Percentiles rank a stretch among this genome's conserved stretches.
Evolutionary conservation across 2,329 filamentous ascomycete species (phyloP).

Genomic region (Trichoderma harzianum): DNA sequence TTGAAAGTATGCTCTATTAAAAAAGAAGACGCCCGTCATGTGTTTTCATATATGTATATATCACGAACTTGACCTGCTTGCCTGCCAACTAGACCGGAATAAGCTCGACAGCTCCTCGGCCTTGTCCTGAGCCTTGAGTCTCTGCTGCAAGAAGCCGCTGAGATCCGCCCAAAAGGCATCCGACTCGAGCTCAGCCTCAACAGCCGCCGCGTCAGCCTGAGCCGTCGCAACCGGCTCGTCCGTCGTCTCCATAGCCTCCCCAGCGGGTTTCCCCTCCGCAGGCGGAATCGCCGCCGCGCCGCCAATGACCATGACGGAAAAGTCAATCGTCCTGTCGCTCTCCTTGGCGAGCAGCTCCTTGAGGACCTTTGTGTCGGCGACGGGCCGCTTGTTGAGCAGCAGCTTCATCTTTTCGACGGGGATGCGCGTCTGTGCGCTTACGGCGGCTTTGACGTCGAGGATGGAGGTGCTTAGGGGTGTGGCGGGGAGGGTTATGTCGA

Average conservation of each 20-base stretch:
- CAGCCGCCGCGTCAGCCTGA: slow-evolving; percentile 29
- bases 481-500: slow-evolving; percentile 63
- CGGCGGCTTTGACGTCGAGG: slow-evolving; percentile 70
- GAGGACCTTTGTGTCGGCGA: slow-evolving; percentile 71
- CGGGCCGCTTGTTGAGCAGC: slow-evolving; percentile 82
- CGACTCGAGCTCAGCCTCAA: slow-evolving; percentile 56
- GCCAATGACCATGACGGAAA: slow-evolving; percentile 84
- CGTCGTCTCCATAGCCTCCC: not conserved
- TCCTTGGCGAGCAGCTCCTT: slow-evolving; percentile 67
- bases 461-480: slow-evolving; percentile 68
- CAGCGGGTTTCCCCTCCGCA: slow-evolving; percentile 37
- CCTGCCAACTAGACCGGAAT: slow-evolving; percentile 71
- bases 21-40: not conserved
- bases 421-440: slow-evolving; percentile 61
- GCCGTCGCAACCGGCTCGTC: not conserved
- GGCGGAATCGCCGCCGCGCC: slow-evolving; percentile 52
- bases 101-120: slow-evolving; percentile 62
- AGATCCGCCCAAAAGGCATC: slow-evolving; percentile 86
- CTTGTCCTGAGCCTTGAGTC: slow-evolving; percentile 66
- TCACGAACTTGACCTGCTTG: slow-evolving; percentile 35
- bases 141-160: slow-evolving; percentile 73
- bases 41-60: not conserved
- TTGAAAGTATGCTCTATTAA: not conserved
- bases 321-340: slow-evolving; percentile 55
- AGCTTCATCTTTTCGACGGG: slow-evolving; percentile 80